Evolutionary conservation across 352 stramenopile genomes (phyloP).

Genomic region (Pythium chondricola): DNA sequence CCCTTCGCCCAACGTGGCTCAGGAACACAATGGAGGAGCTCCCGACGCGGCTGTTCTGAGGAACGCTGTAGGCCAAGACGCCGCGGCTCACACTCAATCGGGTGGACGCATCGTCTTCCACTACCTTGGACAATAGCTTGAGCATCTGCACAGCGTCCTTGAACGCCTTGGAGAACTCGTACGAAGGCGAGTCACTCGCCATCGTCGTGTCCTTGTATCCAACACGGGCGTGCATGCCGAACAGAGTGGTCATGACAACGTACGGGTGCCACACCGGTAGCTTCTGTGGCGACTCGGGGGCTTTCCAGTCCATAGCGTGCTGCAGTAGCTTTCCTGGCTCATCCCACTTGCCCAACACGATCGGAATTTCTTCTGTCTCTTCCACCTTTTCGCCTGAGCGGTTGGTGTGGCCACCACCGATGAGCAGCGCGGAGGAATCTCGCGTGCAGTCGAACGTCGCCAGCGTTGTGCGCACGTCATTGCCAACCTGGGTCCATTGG

Average conservation of each 20-base stretch:
- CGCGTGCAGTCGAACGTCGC: conserved; percentile 76
- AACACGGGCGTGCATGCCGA: conserved; percentile 78
- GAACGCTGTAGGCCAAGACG: conserved; percentile 43
- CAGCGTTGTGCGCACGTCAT: conserved; percentile 45
- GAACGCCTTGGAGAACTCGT: conserved; percentile 67
- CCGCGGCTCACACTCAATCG: conserved; percentile 50
- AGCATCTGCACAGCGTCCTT: conserved; percentile 82
- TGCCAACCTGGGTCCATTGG: conserved; percentile 51
- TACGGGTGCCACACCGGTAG: conserved; percentile 83
- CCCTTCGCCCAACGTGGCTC: conserved; percentile 13
- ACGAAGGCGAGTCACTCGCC: conserved; percentile 49
- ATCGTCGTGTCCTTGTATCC: conserved; percentile 70
- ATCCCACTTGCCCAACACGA: conserved; percentile 78
- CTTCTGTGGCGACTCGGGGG: conserved; percentile 56
- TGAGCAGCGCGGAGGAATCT: conserved; percentile 73
- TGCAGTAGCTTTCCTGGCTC: conserved; percentile 64
- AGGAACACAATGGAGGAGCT: conserved; percentile 10
- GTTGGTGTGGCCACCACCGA: conserved; percentile 47
- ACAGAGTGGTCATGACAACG: conserved; percentile 77
- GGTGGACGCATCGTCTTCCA: conserved; percentile 59
- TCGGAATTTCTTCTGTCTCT: conserved; percentile 50
- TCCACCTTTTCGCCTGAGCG: conserved; percentile 5
- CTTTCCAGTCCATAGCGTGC: conserved; percentile 77
- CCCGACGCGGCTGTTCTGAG: conserved; percentile 14
- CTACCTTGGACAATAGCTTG: conserved; percentile 64